Evolutionary conservation across 345 rosid genomes (phyloP), one percentile per base, ranked within the genome.

Genomic region (Isatis tinctoria): DNA sequence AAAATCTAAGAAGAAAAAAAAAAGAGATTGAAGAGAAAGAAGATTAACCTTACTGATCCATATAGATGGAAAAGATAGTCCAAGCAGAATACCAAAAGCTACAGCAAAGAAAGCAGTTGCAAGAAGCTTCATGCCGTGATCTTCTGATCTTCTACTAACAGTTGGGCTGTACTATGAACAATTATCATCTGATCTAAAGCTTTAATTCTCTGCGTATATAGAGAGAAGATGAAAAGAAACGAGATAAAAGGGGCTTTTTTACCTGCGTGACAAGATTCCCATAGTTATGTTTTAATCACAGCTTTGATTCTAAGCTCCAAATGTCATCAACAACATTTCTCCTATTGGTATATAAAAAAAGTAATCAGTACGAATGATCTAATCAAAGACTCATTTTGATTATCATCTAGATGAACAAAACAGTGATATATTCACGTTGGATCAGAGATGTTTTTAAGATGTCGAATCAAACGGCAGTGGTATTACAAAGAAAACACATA

Each of bases 71-170:
- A 86, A 88, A 69, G 96, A 91, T 49, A 83, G 71, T 41, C 98
- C 98, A 67, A 93, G 73, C 5, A 86, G 78, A 82, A 89, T 87
- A 67, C 98, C 98, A 79, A 88, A 82, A 80, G 78, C 83, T 40
- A 87, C 71, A 81, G 92, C 93, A 36, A 86, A 20, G 70, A 89
- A 84, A 18, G 86, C 79, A 44, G 87, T 80, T 27, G 89, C 79
- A 69, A 83, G 64, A 63, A 87, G 82, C 87, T 89, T 88, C 88
- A 81, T 85, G 41, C 79, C 75, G 66, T 40, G 14, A 8, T 91
- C 96, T 58, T 81, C 88, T 70, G 90, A 81, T 74, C 90, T 91
- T 78, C 76, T 89, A 76, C 70, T 64, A 30, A 17, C 12, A 27
- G 4, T 60, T 69, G 79, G 74, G 9, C 70, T 75, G 70, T 68